These are phyloP conservation scores for Rhodomyrtus tomentosa DNA, from an alignment of 345 rosid species.

Conservation along the genomic window DNA sequence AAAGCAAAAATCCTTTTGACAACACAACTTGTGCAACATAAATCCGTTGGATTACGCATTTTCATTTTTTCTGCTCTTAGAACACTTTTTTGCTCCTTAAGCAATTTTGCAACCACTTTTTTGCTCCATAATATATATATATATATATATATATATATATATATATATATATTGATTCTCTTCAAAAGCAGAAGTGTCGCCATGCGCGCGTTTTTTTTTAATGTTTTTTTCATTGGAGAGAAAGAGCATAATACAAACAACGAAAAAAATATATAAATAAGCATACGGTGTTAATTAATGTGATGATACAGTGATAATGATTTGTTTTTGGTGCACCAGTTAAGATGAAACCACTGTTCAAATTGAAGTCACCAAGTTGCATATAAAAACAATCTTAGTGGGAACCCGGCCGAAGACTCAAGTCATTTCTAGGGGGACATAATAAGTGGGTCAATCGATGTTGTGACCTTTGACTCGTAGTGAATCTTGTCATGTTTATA, in stretches of 20 bases:
- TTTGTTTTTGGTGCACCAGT: not conserved
- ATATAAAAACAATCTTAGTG: not conserved
- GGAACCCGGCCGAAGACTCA: not conserved
- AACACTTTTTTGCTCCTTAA: too few relatives aligned
- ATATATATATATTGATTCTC: too few relatives aligned
- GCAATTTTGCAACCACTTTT: too few relatives aligned
- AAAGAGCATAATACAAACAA: not conserved
- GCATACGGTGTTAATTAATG: not conserved
- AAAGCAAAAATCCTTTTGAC: too few relatives aligned
- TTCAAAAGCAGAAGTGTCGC: too few relatives aligned
- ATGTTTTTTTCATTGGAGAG: not conserved
- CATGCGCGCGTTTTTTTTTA: not conserved
- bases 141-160: too few relatives aligned
- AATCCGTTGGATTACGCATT: too few relatives aligned
- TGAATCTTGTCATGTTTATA: not conserved
- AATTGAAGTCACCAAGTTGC: not conserved
- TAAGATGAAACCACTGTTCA: not conserved
- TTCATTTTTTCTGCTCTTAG: too few relatives aligned
- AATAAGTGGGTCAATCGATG: not conserved
- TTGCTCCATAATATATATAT: too few relatives aligned
- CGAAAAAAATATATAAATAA: not conserved
- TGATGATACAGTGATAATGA: not conserved
- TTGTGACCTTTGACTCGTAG: not conserved
- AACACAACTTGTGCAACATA: accelerated
- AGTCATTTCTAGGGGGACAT: not conserved